These are phyloP conservation scores for Pichia sp. DNA, from an alignment of 1,139 yeast genomes.

Conservation along the genomic window DNA sequence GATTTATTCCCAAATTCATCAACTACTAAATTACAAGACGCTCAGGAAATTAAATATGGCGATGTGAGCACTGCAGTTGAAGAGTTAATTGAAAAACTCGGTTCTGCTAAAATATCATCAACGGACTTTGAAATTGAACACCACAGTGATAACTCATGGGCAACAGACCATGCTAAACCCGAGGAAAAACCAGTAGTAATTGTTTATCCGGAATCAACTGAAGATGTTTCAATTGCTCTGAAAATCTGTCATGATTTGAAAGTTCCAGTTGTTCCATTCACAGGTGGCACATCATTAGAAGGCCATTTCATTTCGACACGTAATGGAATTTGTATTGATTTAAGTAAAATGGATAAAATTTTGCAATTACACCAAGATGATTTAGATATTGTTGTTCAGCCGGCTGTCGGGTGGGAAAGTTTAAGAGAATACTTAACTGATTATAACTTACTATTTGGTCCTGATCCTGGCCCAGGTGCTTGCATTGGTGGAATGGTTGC, in stretches of 20 bases:
- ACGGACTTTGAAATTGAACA: conserved; percentile 3
- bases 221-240: conserved; percentile 58
- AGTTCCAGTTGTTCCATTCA: conserved; percentile 73
- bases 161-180: conserved; percentile 53
- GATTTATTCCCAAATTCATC: conserved; percentile 31
- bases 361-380: conserved; percentile 53
- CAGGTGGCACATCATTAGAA: conserved; percentile 85
- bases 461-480: conserved; percentile 83
- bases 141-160: conserved; percentile 42
- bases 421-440: conserved; percentile 50
- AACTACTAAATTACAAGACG: conserved; percentile 27
- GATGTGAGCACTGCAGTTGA: conserved; percentile 33
- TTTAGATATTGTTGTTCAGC: conserved; percentile 67
- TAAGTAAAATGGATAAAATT: conserved; percentile 53
- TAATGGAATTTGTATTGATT: conserved; percentile 52
- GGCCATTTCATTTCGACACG: conserved; percentile 83
- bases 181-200: conserved; percentile 48
- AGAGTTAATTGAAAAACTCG: conserved; percentile 37
- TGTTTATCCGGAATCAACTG: conserved; percentile 60
- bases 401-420: conserved; percentile 75
- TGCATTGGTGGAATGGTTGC: conserved; percentile 71
- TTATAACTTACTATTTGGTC: conserved; percentile 54
- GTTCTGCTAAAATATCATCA: conserved; percentile 31
- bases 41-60: conserved; percentile 29
- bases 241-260: conserved; percentile 57